A percentile compares a stretch with the other conserved stretches of the same genome.
phyloP scores from a whole-genome alignment of 2,329 filamentous ascomycete genomes.

The Hypoxylon sp. region DNA sequence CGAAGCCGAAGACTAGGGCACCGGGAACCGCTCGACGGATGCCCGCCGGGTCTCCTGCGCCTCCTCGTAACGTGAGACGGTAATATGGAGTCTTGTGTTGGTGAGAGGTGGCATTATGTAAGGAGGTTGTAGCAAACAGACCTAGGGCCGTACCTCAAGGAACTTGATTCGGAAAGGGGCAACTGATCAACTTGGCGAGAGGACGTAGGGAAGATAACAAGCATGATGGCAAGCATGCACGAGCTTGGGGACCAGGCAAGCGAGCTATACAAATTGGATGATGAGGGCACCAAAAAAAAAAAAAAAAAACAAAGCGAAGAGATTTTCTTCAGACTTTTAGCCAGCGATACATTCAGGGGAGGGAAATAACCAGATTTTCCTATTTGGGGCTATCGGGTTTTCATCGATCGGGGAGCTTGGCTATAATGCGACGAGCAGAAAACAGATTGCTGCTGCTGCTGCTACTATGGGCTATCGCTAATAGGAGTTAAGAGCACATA shows the following conservation, averaged over 20 bases:
- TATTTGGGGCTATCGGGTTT: neutral
- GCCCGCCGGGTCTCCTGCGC: neutral
- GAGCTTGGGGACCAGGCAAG: neutral
- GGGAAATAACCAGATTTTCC: too few relatives aligned
- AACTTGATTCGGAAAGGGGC: neutral
- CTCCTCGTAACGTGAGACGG: neutral
- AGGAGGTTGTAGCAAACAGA: neutral
- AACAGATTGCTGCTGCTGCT: slow-evolving; percentile 6
- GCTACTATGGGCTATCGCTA: neutral
- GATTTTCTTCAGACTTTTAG: neutral
- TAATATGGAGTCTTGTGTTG: neutral
- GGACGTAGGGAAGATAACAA: too few relatives aligned
- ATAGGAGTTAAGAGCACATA: slow-evolving; percentile 5
- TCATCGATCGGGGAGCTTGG: neutral
- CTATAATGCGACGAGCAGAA: neutral
- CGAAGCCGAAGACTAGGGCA: slow-evolving; percentile 64
- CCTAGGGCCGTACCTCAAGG: neutral
- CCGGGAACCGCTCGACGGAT: slow-evolving; percentile 38
- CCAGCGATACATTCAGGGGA: neutral
- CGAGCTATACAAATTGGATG: neutral
- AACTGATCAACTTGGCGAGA: neutral
- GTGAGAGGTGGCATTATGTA: neutral
- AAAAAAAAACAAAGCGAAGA: neutral
- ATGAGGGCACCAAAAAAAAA: neutral
- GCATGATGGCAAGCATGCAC: too few relatives aligned